phyloP scores from a whole-genome alignment of 1,284 basidiomycete species.

The Apiotrichum gamsii region DNA sequence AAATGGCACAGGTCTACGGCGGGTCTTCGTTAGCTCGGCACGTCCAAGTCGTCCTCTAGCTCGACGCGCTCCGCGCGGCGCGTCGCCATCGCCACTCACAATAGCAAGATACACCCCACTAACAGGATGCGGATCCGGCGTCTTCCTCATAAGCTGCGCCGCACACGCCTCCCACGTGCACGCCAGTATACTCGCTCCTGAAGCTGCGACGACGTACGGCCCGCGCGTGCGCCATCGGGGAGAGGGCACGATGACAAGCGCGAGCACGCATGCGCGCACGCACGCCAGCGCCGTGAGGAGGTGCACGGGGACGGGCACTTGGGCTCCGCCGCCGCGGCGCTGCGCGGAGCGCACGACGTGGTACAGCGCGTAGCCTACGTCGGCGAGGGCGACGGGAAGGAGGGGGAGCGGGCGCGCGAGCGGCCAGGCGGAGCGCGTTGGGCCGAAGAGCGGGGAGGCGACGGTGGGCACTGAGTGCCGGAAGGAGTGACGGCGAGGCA shows the following conservation, averaged over 20 bases:
- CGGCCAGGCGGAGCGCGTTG: background rate
- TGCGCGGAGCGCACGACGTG: background rate
- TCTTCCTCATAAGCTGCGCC: background rate
- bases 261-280: background rate
- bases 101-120: background rate
- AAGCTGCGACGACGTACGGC: constrained; percentile 1
- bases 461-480: background rate
- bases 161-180: constrained; percentile 8
- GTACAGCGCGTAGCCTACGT: constrained; percentile 2
- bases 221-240: constrained; percentile 9
- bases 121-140: background rate
- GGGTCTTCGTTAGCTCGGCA: constrained; percentile 2
- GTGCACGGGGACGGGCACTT: background rate
- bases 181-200: constrained; percentile 5
- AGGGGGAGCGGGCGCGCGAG: constrained; percentile 9
- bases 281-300: background rate
- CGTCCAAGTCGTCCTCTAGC: no score
- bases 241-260: background rate
- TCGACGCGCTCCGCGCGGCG: no score
- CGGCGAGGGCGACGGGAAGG: constrained; percentile 4
- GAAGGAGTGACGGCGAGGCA: no score
- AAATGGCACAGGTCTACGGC: constrained; percentile 7
- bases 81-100: background rate
- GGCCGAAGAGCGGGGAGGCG: background rate
- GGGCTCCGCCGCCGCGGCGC: no score